A percentile compares a stretch with the other conserved stretches of the same genome.
Conservation (phyloP, 306 rosid genomes). For the Begonia loranthoides region DNA sequence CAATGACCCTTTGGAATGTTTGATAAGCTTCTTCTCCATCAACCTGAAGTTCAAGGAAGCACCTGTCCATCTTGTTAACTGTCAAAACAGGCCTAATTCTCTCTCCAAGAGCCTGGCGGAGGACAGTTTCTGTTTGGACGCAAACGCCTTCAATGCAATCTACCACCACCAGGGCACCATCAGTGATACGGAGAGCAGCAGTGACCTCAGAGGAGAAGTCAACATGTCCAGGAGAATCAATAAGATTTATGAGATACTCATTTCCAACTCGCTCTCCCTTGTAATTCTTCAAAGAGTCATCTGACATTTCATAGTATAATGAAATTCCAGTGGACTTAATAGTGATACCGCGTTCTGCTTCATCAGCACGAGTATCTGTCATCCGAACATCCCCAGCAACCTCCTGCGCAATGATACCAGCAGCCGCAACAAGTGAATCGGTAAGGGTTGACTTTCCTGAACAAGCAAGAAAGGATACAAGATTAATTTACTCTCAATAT, state of each 20-base stretch:
- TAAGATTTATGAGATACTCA: conserved; percentile 80
- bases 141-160: conserved; percentile 85
- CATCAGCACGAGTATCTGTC: conserved; percentile 85
- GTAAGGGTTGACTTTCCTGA: conserved; percentile 71
- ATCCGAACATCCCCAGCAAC: conserved; percentile 86
- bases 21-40: conserved; percentile 91
- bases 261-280: conserved; percentile 65
- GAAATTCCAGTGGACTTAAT: conserved; percentile 83
- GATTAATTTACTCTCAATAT: too few relatives aligned
- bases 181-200: conserved; percentile 82
- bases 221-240: conserved; percentile 78
- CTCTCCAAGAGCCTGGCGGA: conserved; percentile 76
- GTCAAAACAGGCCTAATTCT: conserved; percentile 79
- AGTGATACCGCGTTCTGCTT: conserved; percentile 90
- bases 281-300: conserved; percentile 30
- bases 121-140: conserved; percentile 77
- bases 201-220: conserved; percentile 88
- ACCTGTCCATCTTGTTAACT: conserved; percentile 87
- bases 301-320: conserved; percentile 64
- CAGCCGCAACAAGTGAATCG: conserved; percentile 83
- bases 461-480: not conserved
- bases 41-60: conserved; percentile 85
- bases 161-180: conserved; percentile 82
- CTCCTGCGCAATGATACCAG: conserved; percentile 81
- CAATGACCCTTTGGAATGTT: conserved; percentile 62